Base-by-base conservation (phyloP, 805 yeast genomes). In the Clavispora fructus region DNA sequence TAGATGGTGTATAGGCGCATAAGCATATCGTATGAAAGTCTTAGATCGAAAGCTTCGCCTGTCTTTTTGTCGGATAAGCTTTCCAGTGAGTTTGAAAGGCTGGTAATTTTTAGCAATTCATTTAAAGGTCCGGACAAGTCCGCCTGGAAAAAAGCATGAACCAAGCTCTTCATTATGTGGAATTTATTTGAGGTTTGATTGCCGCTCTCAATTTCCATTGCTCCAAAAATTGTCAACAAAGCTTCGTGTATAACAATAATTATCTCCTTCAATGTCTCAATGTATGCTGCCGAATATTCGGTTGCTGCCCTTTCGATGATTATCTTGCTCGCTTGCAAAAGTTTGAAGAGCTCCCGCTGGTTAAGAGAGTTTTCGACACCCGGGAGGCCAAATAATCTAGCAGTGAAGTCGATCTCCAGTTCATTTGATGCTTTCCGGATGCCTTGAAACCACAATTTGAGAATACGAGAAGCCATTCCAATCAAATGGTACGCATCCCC, bases 1-100 rank as follows among this genome's bases (percentile, higher is more conserved):
- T 62, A 39, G 9, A 68, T 51, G 7, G 53, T 50, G 43, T 59
- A 62, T 2, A 68, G 29, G 32, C 58, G 60, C 43, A 61, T 54
- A 17, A 60, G 48, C 1, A 65, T 61, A 27, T 63, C 67, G 14
- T 59, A 53, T 1, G 69, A 63, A 8, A 65, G 46, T 9, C 51
- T 48, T 7, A 65, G 46, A 64, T 4, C 50, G 31, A 13, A 38
- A 31, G 32, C 41, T 44, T 5, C 25, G 40, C 31, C 42, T 45
- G 13, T 14, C 40, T 10, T 41, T 49, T 10, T 42, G 41, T 30
- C 45, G 48, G 6, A 38, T 29, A 28, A 5, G 8, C 1, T 17
- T 16, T 33, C 37, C 16, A 4, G 16, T 2, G 40, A 12, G 5
- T 41, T 29, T 7, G 40, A 14, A 12, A 40, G 44, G 38, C 40